Evolutionary conservation across 768 basidiomycete genomes (phyloP).

Genomic region (Pleurotus citrinopileatus): DNA sequence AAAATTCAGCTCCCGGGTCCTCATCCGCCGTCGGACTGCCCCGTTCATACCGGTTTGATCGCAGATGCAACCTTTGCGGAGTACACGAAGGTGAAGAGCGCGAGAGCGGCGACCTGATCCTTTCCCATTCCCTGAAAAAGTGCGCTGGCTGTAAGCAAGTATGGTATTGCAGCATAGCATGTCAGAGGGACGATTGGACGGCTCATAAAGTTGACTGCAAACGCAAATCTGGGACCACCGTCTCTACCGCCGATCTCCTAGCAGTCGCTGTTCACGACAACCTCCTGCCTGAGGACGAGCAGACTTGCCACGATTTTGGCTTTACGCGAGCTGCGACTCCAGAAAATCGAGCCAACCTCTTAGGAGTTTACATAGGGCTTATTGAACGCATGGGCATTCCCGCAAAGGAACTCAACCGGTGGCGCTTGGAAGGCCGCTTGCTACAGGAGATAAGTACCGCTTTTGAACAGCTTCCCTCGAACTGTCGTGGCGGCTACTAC

Average conservation of each 20-base stretch:
- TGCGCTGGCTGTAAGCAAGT: conserved; percentile 23
- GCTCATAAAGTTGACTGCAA: conserved; percentile 34
- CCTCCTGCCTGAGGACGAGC: conserved; percentile 25
- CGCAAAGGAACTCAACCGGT: conserved; percentile 27
- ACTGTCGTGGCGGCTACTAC: conserved; percentile 26
- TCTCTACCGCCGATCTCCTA: conserved; percentile 31
- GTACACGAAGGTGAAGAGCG: neutral
- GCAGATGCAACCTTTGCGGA: neutral
- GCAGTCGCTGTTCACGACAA: conserved; percentile 23
- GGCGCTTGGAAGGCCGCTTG: conserved; percentile 29
- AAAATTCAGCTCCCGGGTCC: neutral
- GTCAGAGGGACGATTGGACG: conserved; percentile 27
- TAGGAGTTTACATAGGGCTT: conserved; percentile 30
- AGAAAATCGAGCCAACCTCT: conserved; percentile 17
- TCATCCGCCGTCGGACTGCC: too few species aligned
- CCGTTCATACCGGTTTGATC: neutral
- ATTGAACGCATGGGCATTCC: conserved; percentile 17
- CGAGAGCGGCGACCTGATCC: neutral
- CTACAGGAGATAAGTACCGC: conserved; percentile 28
- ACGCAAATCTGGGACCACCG: conserved; percentile 15
- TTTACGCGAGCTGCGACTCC: conserved; percentile 22
- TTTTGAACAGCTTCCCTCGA: conserved; percentile 21
- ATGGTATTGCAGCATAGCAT: conserved; percentile 31
- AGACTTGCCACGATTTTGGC: conserved; percentile 34
- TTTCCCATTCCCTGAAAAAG: neutral